Evolutionary conservation across 2,329 filamentous ascomycete genomes (phyloP).

Genomic region (Dendrostoma leiphaemia): DNA sequence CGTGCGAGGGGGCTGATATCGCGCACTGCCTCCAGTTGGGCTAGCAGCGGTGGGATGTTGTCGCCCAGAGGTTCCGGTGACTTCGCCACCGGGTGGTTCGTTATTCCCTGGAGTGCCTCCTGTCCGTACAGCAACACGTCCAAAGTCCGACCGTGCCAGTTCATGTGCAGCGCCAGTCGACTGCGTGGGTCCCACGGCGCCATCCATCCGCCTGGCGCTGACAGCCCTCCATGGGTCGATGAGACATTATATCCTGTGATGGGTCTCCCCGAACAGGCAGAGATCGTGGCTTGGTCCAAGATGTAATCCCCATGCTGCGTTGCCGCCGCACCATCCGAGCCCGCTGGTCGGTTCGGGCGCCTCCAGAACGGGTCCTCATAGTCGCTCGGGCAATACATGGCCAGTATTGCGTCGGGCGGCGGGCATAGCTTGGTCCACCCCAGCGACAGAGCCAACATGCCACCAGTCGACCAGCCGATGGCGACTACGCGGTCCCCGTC

Average conservation of each 20-base stretch:
- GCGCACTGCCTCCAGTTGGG: too few relatives aligned
- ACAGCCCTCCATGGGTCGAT: not conserved
- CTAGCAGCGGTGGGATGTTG: too few relatives aligned
- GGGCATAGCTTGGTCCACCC: slow-evolving; percentile 32
- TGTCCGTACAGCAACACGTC: slow-evolving; percentile 25
- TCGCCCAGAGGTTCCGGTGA: too few relatives aligned
- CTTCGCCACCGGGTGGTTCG: slow-evolving; percentile 15
- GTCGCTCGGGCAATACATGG: slow-evolving; percentile 37
- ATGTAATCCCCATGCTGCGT: not conserved
- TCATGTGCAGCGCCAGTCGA: slow-evolving; percentile 29
- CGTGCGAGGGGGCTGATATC: slow-evolving; percentile 32
- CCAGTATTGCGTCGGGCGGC: slow-evolving; percentile 40
- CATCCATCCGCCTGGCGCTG: slow-evolving; percentile 7
- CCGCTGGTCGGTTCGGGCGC: not conserved
- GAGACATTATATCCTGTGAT: slow-evolving; percentile 9
- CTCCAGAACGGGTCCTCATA: slow-evolving; percentile 20
- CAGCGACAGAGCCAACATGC: slow-evolving; percentile 41
- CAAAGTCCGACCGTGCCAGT: slow-evolving; percentile 27
- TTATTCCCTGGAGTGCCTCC: too few relatives aligned
- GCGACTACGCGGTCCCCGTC: slow-evolving; percentile 34
- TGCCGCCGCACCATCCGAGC: not conserved
- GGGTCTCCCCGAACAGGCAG: not conserved
- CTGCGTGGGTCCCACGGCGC: slow-evolving; percentile 22
- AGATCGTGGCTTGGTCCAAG: too few relatives aligned
- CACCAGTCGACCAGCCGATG: slow-evolving; percentile 50